Conservation (phyloP, 306 rosid species). For the Hippophae tibetana region DNA sequence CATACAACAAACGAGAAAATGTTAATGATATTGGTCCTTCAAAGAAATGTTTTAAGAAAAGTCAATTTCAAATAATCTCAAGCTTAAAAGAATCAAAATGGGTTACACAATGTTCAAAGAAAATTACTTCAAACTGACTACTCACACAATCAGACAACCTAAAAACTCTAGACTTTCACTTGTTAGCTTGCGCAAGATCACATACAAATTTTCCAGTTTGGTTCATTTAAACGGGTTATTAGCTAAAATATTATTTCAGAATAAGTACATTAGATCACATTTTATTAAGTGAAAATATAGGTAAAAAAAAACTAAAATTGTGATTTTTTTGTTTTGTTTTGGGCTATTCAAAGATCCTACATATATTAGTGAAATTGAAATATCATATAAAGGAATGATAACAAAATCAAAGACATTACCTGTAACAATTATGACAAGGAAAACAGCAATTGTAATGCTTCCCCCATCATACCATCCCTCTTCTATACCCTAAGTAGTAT, state of each 20-base stretch:
- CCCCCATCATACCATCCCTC: constrained; percentile 99
- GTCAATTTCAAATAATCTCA: background rate
- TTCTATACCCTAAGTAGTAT: constrained; percentile 46
- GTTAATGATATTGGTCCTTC: background rate
- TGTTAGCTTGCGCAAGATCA: too few relatives aligned
- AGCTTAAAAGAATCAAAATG: background rate
- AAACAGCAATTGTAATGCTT: constrained; percentile 81
- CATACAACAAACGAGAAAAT: background rate
- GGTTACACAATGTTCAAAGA: background rate
- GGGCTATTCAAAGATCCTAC: background rate
- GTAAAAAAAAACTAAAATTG: too few relatives aligned
- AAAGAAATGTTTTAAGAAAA: background rate
- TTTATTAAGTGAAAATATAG: too few relatives aligned
- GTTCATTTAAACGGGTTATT: too few relatives aligned
- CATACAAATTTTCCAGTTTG: too few relatives aligned
- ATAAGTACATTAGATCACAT: too few relatives aligned
- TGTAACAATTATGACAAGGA: constrained; percentile 82
- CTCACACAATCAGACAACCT: background rate
- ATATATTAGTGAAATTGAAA: background rate
- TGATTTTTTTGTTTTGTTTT: background rate
- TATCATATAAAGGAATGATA: constrained; percentile 2
- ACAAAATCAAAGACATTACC: constrained; percentile 37
- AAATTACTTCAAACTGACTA: background rate
- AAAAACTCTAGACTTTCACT: background rate
- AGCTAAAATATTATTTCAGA: too few relatives aligned